Conservation (phyloP, 2,329 filamentous ascomycete genomes). For the Claviceps sp. region DNA sequence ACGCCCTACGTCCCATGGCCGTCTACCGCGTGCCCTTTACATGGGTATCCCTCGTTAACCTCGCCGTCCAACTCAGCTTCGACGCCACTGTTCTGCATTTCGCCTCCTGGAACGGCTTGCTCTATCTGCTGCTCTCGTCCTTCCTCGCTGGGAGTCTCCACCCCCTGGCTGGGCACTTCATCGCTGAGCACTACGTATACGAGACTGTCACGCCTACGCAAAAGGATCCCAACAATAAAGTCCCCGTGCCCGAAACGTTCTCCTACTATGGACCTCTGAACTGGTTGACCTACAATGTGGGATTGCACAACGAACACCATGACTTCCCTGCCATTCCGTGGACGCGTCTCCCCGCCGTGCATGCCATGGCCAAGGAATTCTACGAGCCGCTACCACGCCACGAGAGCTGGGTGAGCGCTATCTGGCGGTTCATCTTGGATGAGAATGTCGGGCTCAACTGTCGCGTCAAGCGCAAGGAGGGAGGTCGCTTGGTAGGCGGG, state of each 20-base stretch:
- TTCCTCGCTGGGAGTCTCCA: constrained; percentile 92
- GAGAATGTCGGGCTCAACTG: constrained; percentile 81
- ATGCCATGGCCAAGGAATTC: constrained; percentile 76
- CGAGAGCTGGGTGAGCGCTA: constrained; percentile 80
- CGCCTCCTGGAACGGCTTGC: constrained; percentile 50
- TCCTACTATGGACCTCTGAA: constrained; percentile 94
- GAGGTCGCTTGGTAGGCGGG: constrained; percentile 47
- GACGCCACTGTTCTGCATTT: constrained; percentile 54
- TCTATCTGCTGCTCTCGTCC: constrained; percentile 77
- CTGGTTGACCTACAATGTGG: constrained; percentile 90
- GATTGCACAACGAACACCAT: constrained; percentile 96
- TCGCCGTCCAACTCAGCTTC: constrained; percentile 63
- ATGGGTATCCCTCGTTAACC: constrained; percentile 69
- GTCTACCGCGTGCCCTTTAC: constrained; percentile 85
- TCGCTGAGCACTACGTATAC: constrained; percentile 91
- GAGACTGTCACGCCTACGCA: constrained; percentile 44
- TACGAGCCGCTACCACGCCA: constrained; percentile 80
- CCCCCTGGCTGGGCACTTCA: constrained; percentile 93
- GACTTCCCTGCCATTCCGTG: constrained; percentile 96
- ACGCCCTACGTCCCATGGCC: constrained; percentile 89
- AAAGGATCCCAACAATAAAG: constrained; percentile 41
- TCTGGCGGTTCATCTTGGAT: constrained; percentile 93
- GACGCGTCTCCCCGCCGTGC: constrained; percentile 68
- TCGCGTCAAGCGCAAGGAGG: constrained; percentile 81
- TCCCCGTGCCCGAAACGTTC: constrained; percentile 81